Evolutionary conservation across 306 rosid species (phyloP).

Genomic region (Inga laurina): DNA sequence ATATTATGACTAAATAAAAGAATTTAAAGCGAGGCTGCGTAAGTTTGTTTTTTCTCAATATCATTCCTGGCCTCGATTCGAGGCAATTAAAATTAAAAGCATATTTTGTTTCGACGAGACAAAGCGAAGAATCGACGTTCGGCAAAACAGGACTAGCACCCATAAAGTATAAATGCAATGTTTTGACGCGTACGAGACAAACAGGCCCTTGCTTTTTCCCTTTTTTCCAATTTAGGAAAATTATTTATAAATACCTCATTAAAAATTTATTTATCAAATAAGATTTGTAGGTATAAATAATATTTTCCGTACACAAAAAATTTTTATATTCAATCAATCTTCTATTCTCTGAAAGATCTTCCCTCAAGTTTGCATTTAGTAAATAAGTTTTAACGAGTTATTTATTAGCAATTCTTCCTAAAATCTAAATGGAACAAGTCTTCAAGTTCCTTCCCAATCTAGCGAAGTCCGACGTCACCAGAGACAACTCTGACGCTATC

Average conservation of each 20-base stretch:
- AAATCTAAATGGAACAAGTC: conserved; percentile 1
- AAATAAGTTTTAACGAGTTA: too few relatives aligned
- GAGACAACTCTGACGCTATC: not conserved
- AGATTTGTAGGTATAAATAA: too few relatives aligned
- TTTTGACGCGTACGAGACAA: not conserved
- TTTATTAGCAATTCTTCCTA: too few relatives aligned
- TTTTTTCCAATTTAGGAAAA: not conserved
- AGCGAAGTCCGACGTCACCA: conserved; percentile 13
- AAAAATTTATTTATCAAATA: too few relatives aligned
- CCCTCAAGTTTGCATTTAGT: too few relatives aligned
- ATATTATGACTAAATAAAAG: too few relatives aligned
- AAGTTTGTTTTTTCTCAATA: not conserved
- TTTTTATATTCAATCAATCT: too few relatives aligned
- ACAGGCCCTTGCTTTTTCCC: not conserved
- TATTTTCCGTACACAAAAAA: too few relatives aligned
- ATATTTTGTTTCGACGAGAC: too few relatives aligned
- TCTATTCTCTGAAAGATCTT: too few relatives aligned
- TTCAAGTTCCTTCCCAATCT: conserved; percentile 8
- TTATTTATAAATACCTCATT: too few relatives aligned
- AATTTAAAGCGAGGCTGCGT: not conserved
- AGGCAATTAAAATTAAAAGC: not conserved
- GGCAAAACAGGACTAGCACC: not conserved
- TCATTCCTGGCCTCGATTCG: not conserved
- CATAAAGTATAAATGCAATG: not conserved
- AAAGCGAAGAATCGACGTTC: not conserved